Evolutionary conservation across 225 moss, liverwort and hornwort genomes (phyloP), one percentile per base, ranked within the genome.

Genomic region (Bryum argenteum): DNA sequence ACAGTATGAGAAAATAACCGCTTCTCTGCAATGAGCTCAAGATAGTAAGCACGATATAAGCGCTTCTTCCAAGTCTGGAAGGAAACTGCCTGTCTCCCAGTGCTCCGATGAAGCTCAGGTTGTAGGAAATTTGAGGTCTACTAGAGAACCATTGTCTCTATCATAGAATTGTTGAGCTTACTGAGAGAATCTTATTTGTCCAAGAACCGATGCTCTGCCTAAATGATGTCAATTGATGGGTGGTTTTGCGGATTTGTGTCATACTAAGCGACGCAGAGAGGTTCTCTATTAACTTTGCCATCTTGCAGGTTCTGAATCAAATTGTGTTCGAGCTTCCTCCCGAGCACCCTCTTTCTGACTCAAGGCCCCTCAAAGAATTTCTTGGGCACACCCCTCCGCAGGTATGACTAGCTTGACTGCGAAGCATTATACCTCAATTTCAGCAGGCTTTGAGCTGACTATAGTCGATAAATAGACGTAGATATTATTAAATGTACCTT

Each of bases 351-450:
- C 97, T 98, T 37, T 92, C 94, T 28, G 97, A 98, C 70, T 90
- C 94, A 17, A 86, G 97, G 74, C 97, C 97, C 53, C 87, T 98
- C 15, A 87, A 94, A 67, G 97, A 98, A 78, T 88, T 90, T 81
- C 92, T 98, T 71, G 97, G 97, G 64, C 97, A 98, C 65, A 98
- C 97, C 8, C 97, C 94, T 78, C 94, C 92, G 9, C 97, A 97
- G 95, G 95, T 95, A 66, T 56, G 61, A 63, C 33, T 18, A 75
- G 53, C 19, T 63, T 70, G 22, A 44, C 38, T 71, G 10, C 50
- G 8, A 8, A 44, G 33, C 0, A 10, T 23, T 28, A 20, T 33
- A 1, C 17, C 18, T 71, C 7, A 47, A 42, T 6, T 11, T 48
- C 20, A 3, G 40, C 26, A 21, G 21, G 50, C 28, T 40, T 40